These are phyloP conservation scores for Fomitopsis palustris DNA, from an alignment of 1,284 basidiomycete genomes.

Conservation along the genomic window DNA sequence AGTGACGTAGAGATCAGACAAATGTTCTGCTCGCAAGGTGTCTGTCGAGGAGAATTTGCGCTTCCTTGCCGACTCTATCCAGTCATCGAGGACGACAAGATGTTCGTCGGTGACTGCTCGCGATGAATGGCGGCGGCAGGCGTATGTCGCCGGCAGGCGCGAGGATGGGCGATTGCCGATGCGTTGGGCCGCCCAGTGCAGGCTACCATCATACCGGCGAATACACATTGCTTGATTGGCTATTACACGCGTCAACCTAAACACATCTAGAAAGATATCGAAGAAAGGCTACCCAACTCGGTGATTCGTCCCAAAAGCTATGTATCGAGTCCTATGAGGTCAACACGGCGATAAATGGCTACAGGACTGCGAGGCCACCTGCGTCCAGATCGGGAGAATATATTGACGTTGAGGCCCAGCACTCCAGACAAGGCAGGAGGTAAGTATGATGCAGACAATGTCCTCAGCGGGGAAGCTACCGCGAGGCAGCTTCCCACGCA, in stretches of 20 bases:
- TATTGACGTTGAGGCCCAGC: too few species aligned
- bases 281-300: too few species aligned
- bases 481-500: too few species aligned
- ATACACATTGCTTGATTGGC: neutral
- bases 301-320: too few species aligned
- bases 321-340: too few species aligned
- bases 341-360: too few species aligned
- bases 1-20: slow-evolving; percentile 62
- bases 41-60: slow-evolving; percentile 41
- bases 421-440: too few species aligned
- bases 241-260: neutral
- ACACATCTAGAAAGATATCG: too few species aligned
- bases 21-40: slow-evolving; percentile 45
- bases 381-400: too few species aligned
- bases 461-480: too few species aligned
- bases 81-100: slow-evolving; percentile 39
- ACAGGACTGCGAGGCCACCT: too few species aligned
- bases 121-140: slow-evolving; percentile 16
- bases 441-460: too few species aligned
- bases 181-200: neutral
- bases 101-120: slow-evolving; percentile 8
- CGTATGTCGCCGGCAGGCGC: neutral
- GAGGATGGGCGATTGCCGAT: neutral
- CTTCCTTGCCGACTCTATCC: slow-evolving; percentile 39
- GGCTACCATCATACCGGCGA: neutral